Base-by-base conservation (phyloP, 768 basidiomycete species). In the Sporobolomyces phaffii region DNA sequence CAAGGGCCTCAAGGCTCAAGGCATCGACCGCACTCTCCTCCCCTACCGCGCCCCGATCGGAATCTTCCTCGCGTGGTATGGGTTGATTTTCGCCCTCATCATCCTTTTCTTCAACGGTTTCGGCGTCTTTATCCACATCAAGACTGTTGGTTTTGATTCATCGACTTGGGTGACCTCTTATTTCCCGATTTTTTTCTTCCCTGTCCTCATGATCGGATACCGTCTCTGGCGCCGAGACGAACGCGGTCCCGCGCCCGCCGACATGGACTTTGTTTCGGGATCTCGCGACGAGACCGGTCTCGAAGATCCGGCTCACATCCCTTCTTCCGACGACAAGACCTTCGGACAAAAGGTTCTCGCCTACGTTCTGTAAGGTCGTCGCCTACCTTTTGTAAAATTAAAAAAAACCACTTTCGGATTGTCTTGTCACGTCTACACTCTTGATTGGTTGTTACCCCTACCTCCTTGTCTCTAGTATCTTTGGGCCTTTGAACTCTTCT, bases 21-120 rank as follows among this genome's bases (percentile, higher is more conserved):
- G 75, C 44, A 74, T 78, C 84, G 84, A 83, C 73, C 81, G 83
- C 33, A 75, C 71, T 59, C 74, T 74, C 45, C 73, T 80, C 31
- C 75, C 77, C n/a, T 80, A 77, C 77, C 75, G 72, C 56, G 72
- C 75, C 15, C 76, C 73, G 33, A 65, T 79, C 64, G 76, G 77
- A 62, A 88, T 88, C 0, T 89, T 82, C 70, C 76, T 87, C 40
- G 79, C 87, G 20, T 85, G 83, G 76, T 87, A 87, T 84, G 88
- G 85, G 28, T 78, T 86, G 57, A 82, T 83, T 76, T 87, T 87
- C 84, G 75, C 73, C 24, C 38, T 33, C 65, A 15, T 69, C 52
- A 53, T 70, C 58, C 64, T 75, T 51, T 61, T 73, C 64, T 72
- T 72, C 72, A 60, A 69, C 61, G 61, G 61, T 9, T 72, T 54